phyloP scores from a whole-genome alignment of 2,329 filamentous ascomycete species.

The Trichoderma cornu-damae region DNA sequence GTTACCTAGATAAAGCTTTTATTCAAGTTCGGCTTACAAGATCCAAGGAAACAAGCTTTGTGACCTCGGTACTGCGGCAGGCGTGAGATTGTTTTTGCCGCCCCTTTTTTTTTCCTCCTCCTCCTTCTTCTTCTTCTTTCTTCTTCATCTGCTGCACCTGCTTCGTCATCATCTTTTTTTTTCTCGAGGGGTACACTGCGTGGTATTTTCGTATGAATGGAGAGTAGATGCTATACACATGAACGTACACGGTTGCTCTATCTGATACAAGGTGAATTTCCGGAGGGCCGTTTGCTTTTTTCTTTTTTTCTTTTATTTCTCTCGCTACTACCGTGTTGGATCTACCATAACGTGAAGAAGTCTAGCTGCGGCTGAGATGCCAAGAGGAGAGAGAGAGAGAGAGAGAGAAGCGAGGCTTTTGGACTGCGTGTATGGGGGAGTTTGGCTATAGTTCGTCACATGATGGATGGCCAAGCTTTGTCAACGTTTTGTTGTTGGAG shows the following conservation, averaged over 20 bases:
- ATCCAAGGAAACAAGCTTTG: not conserved
- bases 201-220: not conserved
- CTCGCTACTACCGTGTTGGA: not conserved
- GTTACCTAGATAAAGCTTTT: not conserved
- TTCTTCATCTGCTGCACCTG: too few species aligned
- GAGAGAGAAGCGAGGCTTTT: not conserved
- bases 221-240: slow-evolving; percentile 1
- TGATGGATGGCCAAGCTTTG: too few species aligned
- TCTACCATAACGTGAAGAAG: too few species aligned
- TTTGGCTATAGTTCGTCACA: not conserved
- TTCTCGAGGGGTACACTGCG: not conserved
- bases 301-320: not conserved
- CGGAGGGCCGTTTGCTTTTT: not conserved
- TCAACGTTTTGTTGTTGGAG: too few species aligned
- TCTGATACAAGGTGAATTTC: slow-evolving; percentile 4
- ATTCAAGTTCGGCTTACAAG: not conserved
- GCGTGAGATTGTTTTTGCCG: not conserved
- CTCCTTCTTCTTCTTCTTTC: too few species aligned
- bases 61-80: not conserved
- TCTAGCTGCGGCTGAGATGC: not conserved
- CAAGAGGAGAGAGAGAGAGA: not conserved
- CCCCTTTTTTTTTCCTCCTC: not conserved
- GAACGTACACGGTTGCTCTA: not conserved
- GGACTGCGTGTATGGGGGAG: not conserved
- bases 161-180: not conserved